Conservation (phyloP, 148 eudicot genomes). For the Euryodendron excelsum region DNA sequence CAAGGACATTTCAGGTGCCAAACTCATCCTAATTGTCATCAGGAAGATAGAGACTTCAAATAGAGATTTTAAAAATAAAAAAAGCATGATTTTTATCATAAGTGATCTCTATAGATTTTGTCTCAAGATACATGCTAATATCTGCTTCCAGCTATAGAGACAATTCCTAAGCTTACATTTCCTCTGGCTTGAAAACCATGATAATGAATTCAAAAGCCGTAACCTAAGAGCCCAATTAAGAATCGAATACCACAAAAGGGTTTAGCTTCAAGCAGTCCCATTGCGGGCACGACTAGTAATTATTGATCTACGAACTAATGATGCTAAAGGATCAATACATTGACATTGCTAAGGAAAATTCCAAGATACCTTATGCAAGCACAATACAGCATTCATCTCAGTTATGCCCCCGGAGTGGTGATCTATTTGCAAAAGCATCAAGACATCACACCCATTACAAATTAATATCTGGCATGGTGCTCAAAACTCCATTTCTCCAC, state of each 20-base stretch:
- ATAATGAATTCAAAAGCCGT: no score
- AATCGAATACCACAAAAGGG: background rate
- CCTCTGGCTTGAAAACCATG: background rate
- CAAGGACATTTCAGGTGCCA: no score
- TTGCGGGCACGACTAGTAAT: background rate
- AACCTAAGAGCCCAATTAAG: background rate
- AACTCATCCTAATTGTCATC: no score
- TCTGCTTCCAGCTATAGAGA: background rate
- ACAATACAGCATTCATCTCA: background rate
- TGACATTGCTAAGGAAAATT: background rate
- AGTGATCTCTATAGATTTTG: background rate
- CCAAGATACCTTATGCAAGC: background rate
- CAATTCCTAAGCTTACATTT: background rate
- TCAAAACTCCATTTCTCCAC: background rate
- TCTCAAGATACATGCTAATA: background rate
- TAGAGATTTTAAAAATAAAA: no score
- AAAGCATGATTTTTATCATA: background rate
- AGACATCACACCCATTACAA: background rate
- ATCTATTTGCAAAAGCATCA: slow-evolving; percentile 3
- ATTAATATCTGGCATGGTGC: no score
- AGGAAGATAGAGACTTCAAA: no score
- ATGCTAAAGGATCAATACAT: background rate
- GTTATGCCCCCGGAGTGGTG: background rate
- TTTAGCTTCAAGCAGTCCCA: no score
- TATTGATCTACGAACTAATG: background rate